Conservation (phyloP, 2,329 filamentous ascomycete species). For the Sphaerulina vaccinii region DNA sequence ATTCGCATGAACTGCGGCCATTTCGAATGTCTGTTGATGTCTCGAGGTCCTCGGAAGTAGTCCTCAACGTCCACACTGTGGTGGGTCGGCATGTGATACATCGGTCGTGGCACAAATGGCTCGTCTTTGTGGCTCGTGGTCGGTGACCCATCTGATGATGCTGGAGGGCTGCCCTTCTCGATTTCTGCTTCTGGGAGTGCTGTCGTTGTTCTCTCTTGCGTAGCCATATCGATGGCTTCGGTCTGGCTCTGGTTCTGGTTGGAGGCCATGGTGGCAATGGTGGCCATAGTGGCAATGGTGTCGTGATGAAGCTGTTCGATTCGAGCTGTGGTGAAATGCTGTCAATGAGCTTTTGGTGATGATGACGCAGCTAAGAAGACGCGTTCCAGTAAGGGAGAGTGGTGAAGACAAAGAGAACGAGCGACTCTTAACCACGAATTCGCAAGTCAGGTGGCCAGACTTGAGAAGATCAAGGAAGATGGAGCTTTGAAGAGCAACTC, state of each 20-base stretch:
- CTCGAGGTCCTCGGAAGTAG: constrained; percentile 52
- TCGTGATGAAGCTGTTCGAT: too few species aligned
- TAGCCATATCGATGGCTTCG: not conserved
- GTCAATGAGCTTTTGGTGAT: not conserved
- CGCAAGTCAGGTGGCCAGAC: not conserved
- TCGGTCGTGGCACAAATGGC: constrained; percentile 13
- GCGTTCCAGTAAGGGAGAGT: too few species aligned
- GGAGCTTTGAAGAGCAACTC: too few species aligned
- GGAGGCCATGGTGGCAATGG: not conserved
- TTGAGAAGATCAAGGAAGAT: too few species aligned
- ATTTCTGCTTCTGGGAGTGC: not conserved
- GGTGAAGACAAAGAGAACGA: not conserved
- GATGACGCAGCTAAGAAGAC: too few species aligned
- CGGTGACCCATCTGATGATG: constrained; percentile 5
- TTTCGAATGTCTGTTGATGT: constrained; percentile 72
- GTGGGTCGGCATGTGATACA: constrained; percentile 19
- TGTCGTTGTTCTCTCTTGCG: not conserved
- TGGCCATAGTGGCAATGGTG: not conserved
- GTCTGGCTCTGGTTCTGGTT: not conserved
- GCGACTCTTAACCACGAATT: not conserved
- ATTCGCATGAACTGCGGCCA: constrained; percentile 73
- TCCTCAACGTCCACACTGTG: constrained; percentile 33
- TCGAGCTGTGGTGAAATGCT: not conserved
- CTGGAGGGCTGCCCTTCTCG: not conserved
- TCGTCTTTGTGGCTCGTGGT: constrained; percentile 4